Evolutionary conservation across 495 filamentous ascomycete species (phyloP).

Genomic region (Astrothelium subdiscretum): DNA sequence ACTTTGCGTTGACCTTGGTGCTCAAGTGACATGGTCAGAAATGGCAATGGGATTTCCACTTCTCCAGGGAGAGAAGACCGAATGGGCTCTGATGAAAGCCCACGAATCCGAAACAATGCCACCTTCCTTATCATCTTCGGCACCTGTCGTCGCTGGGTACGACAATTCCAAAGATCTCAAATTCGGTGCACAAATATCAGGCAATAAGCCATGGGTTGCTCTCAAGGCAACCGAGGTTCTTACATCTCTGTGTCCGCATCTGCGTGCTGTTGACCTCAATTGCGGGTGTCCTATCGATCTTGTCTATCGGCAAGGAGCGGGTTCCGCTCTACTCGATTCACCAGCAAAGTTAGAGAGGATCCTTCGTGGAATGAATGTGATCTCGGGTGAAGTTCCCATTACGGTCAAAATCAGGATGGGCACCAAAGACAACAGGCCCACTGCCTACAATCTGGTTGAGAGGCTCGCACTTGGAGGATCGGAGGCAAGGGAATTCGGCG

Average conservation of each 20-base stretch:
- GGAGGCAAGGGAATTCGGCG: constrained; percentile 47
- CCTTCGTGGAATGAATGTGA: constrained; percentile 84
- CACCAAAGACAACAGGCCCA: constrained; percentile 66
- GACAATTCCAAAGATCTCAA: constrained; percentile 70
- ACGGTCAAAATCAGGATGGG: constrained; percentile 92
- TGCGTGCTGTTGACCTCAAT: constrained; percentile 87
- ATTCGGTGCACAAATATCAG: constrained; percentile 86
- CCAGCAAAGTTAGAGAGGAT: constrained; percentile 81
- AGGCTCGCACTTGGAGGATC: constrained; percentile 67
- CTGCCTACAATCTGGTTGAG: constrained; percentile 66
- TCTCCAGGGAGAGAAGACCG: constrained; percentile 78
- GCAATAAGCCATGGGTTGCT: constrained; percentile 76
- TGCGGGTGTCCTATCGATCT: constrained; percentile 95
- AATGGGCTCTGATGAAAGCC: constrained; percentile 90
- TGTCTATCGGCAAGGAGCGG: constrained; percentile 73
- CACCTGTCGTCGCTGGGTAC: constrained; percentile 53
- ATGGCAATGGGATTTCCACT: constrained; percentile 92
- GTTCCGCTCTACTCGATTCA: constrained; percentile 85
- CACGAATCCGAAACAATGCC: constrained; percentile 68
- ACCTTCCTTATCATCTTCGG: constrained; percentile 43
- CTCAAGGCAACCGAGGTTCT: constrained; percentile 78
- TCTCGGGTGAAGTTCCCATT: constrained; percentile 77
- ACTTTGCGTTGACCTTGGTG: constrained; percentile 80
- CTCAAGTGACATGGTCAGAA: constrained; percentile 91
- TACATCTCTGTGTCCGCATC: constrained; percentile 58